Evolutionary conservation across 192 early-diverging fungal species (phyloP), one percentile per base, ranked within the genome.

Genomic region (Podila epigama): DNA sequence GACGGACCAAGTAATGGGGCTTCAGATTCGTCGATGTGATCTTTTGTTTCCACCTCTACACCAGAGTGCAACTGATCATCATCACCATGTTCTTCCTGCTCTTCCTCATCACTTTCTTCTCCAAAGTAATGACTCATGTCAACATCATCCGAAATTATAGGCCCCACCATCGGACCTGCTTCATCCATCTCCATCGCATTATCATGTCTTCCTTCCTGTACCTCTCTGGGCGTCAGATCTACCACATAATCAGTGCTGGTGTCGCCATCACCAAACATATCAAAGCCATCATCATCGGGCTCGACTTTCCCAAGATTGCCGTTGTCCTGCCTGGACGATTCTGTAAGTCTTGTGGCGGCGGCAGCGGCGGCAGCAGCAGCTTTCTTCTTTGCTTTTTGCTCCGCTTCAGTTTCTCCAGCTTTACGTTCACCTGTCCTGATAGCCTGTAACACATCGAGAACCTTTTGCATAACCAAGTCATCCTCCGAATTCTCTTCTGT

Each of bases 231-330:
- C 4, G 32, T 32, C 25, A 81, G 85, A n/a, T 90, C 84, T 1
- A 94, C 70, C 15, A 75, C 63, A 64, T 97, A 97, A 41, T 94
- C 91, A 5, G 87, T 67, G 1, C 94, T n/a, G n/a, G n/a, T n/a
- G n/a, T n/a, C 96, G 7, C 82, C 95, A 58, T 94, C 95, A 8
- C 87, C 92, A 88, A 97, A 97, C 29, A 97, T 97, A 79, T 94
- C 90, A 37, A 87, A 85, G 16, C 81, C 84, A 22, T 92, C 90
- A 34, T 90, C 86, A 31, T 82, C 81, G 18, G 82, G 70, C 20
- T 68, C 65, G 11, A 72, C 39, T n/a, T 72, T 53, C 15, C 66
- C 37, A 12, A 25, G 34, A n/a, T 70, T 53, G 35, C 79, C 60
- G 22, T 65, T 56, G 10, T 61, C 37, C 31, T 66, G 50, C 60